Evolutionary conservation across 441 rosid genomes (phyloP).

Genomic region (Corymbia citriodora): DNA sequence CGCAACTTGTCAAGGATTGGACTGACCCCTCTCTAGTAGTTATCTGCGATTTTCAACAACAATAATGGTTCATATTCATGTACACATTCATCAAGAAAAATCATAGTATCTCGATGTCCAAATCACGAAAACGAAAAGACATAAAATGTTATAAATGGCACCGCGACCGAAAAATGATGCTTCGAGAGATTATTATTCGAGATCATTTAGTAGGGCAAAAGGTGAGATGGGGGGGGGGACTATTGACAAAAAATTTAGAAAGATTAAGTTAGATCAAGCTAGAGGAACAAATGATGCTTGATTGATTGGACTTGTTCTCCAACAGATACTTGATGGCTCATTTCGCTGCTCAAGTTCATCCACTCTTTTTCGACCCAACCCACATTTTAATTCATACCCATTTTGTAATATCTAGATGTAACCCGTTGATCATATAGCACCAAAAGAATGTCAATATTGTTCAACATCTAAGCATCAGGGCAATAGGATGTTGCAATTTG

Average conservation of each 20-base stretch:
- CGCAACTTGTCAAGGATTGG: not conserved
- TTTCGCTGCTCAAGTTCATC: not conserved
- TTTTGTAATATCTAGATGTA: not conserved
- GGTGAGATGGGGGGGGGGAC: not conserved
- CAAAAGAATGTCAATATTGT: not conserved
- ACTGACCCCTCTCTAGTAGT: not conserved
- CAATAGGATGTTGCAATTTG: not conserved
- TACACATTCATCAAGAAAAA: not conserved
- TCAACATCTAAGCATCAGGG: not conserved
- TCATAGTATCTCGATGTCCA: not conserved
- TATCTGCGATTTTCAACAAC: not conserved
- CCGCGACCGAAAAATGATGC: not conserved
- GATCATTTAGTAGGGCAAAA: not conserved
- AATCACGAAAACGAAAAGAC: not conserved
- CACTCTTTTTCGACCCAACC: not conserved
- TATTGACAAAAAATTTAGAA: not conserved
- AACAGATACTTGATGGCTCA: fast-evolving
- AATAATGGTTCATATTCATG: not conserved
- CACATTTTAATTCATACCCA: not conserved
- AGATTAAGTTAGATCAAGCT: not conserved
- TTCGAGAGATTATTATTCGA: not conserved
- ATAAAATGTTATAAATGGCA: not conserved
- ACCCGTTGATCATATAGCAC: not conserved
- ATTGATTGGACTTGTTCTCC: not conserved
- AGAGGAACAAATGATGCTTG: not conserved